phyloP scores from a whole-genome alignment of 2,329 filamentous ascomycete species.

The Sphaerulina populicola region DNA sequence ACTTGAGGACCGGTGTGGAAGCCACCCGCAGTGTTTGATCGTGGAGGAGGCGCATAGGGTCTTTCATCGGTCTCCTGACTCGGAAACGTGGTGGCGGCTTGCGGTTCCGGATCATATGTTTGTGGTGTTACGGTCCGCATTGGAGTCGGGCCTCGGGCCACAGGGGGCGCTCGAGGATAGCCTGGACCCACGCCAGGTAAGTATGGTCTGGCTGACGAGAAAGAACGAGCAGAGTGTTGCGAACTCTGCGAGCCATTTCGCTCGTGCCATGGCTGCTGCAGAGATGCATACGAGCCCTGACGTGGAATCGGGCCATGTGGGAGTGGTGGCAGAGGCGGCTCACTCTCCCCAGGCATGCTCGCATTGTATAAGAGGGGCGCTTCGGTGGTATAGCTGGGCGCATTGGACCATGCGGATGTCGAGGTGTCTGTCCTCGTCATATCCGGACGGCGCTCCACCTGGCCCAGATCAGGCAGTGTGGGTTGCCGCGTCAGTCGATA shows the following conservation, averaged over 20 bases:
- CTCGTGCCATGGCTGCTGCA: constrained; percentile 20
- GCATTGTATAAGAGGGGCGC: constrained; percentile 55
- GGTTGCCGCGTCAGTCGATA: constrained; percentile 31
- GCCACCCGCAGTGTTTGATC: constrained; percentile 24
- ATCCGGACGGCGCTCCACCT: constrained; percentile 27
- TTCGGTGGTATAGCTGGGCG: constrained; percentile 54
- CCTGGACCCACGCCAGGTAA: constrained; percentile 8
- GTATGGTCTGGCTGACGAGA: constrained; percentile 13
- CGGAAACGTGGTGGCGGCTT: constrained; percentile 10
- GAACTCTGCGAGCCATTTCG: constrained; percentile 16
- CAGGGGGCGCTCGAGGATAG: constrained; percentile 15
- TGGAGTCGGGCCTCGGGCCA: constrained; percentile 14
- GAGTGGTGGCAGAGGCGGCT: constrained; percentile 20
- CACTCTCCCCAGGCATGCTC: constrained; percentile 34
- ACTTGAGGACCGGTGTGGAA: constrained; percentile 17
- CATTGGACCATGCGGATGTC: constrained; percentile 44
- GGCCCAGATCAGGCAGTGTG: constrained; percentile 37
- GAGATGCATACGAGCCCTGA: constrained; percentile 23
- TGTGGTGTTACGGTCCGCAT: constrained; percentile 17
- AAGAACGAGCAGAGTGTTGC: constrained; percentile 11
- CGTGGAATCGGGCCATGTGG: constrained; percentile 18
- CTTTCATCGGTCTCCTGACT: constrained; percentile 15
- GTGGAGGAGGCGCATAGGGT: constrained; percentile 15
- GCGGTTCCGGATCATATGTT: constrained; percentile 12
- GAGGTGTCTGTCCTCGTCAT: constrained; percentile 44